A percentile compares a stretch with the other conserved stretches of the same genome.
Evolutionary conservation across 257 asterid species (phyloP).

Genomic region (Petrea volubilis): DNA sequence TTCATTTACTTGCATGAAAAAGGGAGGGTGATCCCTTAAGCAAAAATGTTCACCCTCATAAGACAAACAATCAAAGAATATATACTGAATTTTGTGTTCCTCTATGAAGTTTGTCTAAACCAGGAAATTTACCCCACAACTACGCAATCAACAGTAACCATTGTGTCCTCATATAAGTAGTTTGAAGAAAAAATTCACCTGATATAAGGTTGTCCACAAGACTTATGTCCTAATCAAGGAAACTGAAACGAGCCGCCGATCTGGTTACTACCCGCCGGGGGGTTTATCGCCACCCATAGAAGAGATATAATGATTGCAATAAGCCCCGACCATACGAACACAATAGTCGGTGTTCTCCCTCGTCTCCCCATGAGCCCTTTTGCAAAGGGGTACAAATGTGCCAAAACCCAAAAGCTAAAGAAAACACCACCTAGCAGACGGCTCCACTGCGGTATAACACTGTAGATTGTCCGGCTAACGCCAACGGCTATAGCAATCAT

Average conservation of each 20-base stretch:
- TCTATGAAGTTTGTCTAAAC: constrained; percentile 17
- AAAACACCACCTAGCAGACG: constrained; percentile 66
- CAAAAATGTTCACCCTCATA: constrained; percentile 9
- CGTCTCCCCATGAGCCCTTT: constrained; percentile 80
- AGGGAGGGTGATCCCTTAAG: neutral
- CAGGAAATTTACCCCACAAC: constrained; percentile 17
- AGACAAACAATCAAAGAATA: constrained; percentile 24
- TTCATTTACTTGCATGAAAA: neutral
- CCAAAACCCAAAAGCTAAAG: constrained; percentile 79
- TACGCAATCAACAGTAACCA: constrained; percentile 1
- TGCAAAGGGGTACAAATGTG: constrained; percentile 71
- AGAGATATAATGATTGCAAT: constrained; percentile 70
- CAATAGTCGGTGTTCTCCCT: constrained; percentile 68
- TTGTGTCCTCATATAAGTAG: too few species aligned
- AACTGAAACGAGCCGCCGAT: constrained; percentile 74
- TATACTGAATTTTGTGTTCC: neutral
- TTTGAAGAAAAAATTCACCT: constrained; percentile 15
- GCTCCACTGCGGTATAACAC: constrained; percentile 75
- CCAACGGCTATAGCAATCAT: constrained; percentile 74
- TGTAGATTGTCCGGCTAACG: constrained; percentile 62
- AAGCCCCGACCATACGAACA: constrained; percentile 72
- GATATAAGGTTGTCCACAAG: neutral
- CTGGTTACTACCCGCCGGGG: constrained; percentile 59
- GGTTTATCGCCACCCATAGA: constrained; percentile 70
- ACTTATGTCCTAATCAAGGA: constrained; percentile 37